A percentile compares a stretch with the other conserved stretches of the same genome.
These are phyloP conservation scores for Blepharisma stoltei DNA, from an alignment of 73 alveolate species.

Conservation along the genomic window DNA sequence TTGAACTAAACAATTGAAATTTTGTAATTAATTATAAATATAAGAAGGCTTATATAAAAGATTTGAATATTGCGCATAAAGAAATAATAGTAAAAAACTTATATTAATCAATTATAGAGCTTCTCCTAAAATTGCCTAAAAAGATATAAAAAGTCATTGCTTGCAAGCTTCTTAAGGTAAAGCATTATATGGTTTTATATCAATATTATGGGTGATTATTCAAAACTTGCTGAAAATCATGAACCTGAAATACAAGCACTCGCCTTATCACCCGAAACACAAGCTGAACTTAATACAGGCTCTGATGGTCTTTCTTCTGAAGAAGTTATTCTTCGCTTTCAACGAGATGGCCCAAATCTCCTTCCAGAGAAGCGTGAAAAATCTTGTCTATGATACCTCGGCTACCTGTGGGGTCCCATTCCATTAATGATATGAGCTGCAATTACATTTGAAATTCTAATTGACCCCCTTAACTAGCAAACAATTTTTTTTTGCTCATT, in stretches of 20 bases:
- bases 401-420: conserved; percentile 27
- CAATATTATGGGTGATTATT: conserved; percentile 15
- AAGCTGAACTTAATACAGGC: conserved; percentile 19
- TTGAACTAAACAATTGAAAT: too few species aligned
- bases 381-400: not conserved
- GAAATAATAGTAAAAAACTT: too few species aligned
- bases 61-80: too few species aligned
- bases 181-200: too few species aligned
- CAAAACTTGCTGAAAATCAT: conserved; percentile 15
- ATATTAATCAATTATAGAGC: too few species aligned
- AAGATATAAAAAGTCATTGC: too few species aligned
- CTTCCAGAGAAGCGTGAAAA: not conserved
- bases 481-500: too few species aligned
- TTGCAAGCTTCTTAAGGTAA: too few species aligned
- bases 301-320: not conserved
- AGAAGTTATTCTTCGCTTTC: not conserved
- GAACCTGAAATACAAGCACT: not conserved
- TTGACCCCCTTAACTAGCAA: too few species aligned
- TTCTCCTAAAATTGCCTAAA: too few species aligned
- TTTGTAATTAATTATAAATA: too few species aligned
- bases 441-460: not conserved
- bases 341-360: not conserved
- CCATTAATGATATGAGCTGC: conserved; percentile 20
- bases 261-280: not conserved
- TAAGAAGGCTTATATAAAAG: too few species aligned